Conservation (phyloP, 345 rosid species). For the Ailanthus altissimus region DNA sequence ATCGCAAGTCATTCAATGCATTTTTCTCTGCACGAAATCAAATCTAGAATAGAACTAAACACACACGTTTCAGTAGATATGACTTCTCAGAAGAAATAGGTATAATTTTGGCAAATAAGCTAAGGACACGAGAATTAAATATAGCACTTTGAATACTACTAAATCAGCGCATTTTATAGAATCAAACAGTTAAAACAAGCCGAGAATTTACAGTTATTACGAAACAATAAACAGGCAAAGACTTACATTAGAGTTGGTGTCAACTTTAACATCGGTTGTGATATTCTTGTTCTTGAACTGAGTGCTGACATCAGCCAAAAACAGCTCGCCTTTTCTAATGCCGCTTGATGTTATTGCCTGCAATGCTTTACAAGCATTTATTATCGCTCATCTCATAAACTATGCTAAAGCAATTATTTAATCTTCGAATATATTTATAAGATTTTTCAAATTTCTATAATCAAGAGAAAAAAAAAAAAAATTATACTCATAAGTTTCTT, state of each 20-base stretch:
- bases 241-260: conserved; percentile 78
- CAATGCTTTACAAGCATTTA: not conserved
- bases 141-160: not conserved
- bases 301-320: conserved; percentile 77
- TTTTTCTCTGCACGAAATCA: not conserved
- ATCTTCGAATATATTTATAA: not conserved
- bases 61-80: not conserved
- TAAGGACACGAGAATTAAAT: not conserved
- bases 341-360: conserved; percentile 81
- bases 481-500: not conserved
- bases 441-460: not conserved
- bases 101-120: not conserved
- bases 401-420: not conserved
- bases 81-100: not conserved
- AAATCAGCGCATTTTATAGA: not conserved
- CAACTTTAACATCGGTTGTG: conserved; percentile 87
- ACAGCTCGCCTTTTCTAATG: conserved; percentile 69
- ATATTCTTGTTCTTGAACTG: conserved; percentile 88
- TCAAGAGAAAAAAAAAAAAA: not conserved
- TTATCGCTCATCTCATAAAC: not conserved
- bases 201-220: not conserved
- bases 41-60: not conserved
- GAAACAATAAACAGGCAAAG: not conserved
- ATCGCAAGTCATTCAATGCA: not conserved
- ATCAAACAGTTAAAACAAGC: not conserved